phyloP scores from a whole-genome alignment of 352 stramenopile genomes.

The Phytophthora colocasiae region DNA sequence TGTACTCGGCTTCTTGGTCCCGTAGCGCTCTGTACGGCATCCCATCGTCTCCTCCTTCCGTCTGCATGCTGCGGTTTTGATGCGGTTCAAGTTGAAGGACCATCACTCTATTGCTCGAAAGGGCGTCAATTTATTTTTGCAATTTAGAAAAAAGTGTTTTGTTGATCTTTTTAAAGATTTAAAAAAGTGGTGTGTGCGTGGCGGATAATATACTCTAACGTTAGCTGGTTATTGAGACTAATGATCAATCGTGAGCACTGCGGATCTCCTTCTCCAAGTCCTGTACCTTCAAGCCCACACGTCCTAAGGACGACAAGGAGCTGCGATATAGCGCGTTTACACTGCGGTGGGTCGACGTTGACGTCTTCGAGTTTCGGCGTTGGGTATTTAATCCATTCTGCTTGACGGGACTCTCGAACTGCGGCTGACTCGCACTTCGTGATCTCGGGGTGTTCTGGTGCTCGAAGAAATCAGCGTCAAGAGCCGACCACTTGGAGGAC shows the following conservation, averaged over 20 bases:
- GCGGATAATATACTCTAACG: conserved; percentile 22
- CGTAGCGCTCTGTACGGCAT: conserved; percentile 6
- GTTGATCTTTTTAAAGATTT: no score
- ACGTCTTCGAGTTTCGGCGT: conserved; percentile 35
- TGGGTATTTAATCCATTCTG: conserved; percentile 27
- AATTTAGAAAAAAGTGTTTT: neutral
- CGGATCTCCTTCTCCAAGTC: conserved; percentile 76
- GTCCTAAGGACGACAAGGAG: conserved; percentile 64
- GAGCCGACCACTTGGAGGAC: conserved; percentile 25
- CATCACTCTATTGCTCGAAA: no score
- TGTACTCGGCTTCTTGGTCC: conserved; percentile 17
- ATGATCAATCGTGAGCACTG: conserved; percentile 27
- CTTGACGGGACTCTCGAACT: conserved; percentile 48
- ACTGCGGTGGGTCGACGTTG: conserved; percentile 17
- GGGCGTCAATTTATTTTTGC: neutral
- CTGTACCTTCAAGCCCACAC: conserved; percentile 70
- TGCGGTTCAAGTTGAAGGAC: conserved; percentile 17
- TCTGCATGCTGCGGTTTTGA: no score
- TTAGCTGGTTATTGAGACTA: conserved; percentile 15
- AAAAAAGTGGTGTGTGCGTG: no score
- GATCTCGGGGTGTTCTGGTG: conserved; percentile 6
- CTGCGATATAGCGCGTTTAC: conserved; percentile 50
- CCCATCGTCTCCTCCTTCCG: neutral
- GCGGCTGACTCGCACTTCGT: conserved; percentile 26
- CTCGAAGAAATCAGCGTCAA: conserved; percentile 27